Evolutionary conservation across 495 filamentous ascomycete species (phyloP).

Genomic region (Hypomontagnella submonticulosa): DNA sequence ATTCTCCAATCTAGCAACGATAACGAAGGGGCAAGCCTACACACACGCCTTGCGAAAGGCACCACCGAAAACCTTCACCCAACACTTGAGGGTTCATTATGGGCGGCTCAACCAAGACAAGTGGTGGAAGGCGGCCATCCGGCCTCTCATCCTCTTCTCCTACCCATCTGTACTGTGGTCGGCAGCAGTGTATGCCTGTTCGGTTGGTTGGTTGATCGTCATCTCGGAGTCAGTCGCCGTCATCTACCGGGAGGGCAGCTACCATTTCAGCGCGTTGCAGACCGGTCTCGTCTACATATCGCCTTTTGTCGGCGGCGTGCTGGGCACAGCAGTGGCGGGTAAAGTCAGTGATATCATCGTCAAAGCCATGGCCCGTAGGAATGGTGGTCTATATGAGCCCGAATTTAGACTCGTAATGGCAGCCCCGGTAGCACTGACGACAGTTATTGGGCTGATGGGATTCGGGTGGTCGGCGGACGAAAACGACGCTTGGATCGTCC

Average conservation of each 20-base stretch:
- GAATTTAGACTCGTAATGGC: constrained; percentile 96
- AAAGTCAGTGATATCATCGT: constrained; percentile 88
- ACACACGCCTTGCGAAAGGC: constrained; percentile 67
- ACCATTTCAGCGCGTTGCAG: constrained; percentile 82
- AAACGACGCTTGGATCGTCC: constrained; percentile 86
- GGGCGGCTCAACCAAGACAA: constrained; percentile 80
- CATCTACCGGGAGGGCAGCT: constrained; percentile 76
- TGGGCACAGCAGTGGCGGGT: constrained; percentile 91
- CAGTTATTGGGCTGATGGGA: constrained; percentile 87
- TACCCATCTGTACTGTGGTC: constrained; percentile 96
- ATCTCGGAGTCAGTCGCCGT: constrained; percentile 86
- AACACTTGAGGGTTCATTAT: constrained; percentile 77
- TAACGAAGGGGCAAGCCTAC: constrained; percentile 58
- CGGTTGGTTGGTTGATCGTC: constrained; percentile 95
- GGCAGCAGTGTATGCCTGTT: constrained; percentile 83
- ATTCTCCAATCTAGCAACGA: constrained; percentile 40
- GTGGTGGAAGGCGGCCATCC: constrained; percentile 78
- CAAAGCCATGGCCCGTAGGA: constrained; percentile 79
- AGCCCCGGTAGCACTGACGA: constrained; percentile 79
- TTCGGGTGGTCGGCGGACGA: constrained; percentile 89
- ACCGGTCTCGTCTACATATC: constrained; percentile 90
- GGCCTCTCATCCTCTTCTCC: constrained; percentile 85
- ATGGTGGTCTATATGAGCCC: constrained; percentile 93
- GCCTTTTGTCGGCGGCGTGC: constrained; percentile 87
- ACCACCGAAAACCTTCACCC: constrained; percentile 73